These are phyloP conservation scores for Piper longum DNA, from an alignment of 164 flowering plant genomes.

Conservation along the genomic window DNA sequence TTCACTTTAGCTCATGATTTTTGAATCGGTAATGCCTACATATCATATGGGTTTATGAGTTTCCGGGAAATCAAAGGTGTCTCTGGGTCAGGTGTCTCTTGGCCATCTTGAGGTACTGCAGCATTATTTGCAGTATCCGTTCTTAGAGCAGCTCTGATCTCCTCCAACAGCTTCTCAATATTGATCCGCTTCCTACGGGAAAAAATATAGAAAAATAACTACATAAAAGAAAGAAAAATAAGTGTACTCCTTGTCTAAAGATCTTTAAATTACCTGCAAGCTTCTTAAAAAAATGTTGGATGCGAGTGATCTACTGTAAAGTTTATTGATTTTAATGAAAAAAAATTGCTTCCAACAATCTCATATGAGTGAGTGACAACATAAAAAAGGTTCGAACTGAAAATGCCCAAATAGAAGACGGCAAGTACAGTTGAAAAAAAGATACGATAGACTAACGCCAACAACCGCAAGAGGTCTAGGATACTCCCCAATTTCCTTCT, in stretches of 20 bases:
- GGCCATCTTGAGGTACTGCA: not conserved
- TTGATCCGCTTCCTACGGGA: constrained; percentile 56
- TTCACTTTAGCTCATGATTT: no score
- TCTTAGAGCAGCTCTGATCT: constrained; percentile 65
- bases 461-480: constrained; percentile 83
- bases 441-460: constrained; percentile 89
- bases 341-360: no score
- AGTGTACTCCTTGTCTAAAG: not conserved
- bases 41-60: not conserved
- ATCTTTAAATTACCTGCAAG: not conserved
- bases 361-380: not conserved
- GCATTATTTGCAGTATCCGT: constrained; percentile 21
- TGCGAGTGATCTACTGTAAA: no score
- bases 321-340: no score
- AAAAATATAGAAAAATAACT: not conserved
- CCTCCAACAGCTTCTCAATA: constrained; percentile 60
- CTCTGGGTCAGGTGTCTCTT: no score
- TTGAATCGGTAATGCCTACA: no score
- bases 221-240: not conserved
- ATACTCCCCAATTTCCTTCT: constrained; percentile 66
- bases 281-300: no score
- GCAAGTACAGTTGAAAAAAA: constrained; percentile 3
- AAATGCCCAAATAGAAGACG: not conserved
- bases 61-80: not conserved
- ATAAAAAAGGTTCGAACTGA: no score